phyloP scores from a whole-genome alignment of 75 land plant genomes.

The Picea sitchensis region DNA sequence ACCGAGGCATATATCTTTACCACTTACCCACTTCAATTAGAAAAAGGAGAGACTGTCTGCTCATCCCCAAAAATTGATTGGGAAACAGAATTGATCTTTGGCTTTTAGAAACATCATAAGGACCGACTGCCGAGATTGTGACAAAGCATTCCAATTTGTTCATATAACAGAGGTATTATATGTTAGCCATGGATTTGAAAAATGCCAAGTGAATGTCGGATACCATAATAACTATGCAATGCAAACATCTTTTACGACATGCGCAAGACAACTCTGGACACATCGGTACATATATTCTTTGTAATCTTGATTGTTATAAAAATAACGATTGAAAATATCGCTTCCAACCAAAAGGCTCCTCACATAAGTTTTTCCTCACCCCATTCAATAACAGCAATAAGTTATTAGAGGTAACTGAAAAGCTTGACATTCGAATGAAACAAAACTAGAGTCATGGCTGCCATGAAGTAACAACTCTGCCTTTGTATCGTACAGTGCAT shows the following conservation, averaged over 20 bases:
- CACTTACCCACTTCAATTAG: too few relatives aligned
- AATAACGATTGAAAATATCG: background rate
- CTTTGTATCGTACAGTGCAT: constrained; percentile 8
- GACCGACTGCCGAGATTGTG: too few relatives aligned
- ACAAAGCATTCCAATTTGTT: too few relatives aligned
- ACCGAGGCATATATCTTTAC: too few relatives aligned
- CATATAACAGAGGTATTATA: too few relatives aligned
- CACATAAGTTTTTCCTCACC: background rate
- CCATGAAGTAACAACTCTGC: background rate
- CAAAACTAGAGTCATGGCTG: background rate
- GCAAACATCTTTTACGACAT: background rate
- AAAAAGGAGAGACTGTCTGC: too few relatives aligned
- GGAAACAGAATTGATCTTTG: too few relatives aligned
- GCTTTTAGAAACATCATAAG: too few relatives aligned
- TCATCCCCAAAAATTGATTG: too few relatives aligned
- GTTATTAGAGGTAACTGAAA: background rate
- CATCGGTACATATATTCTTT: background rate
- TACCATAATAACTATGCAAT: background rate
- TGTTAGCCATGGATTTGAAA: too few relatives aligned
- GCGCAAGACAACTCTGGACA: background rate
- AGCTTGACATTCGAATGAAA: background rate
- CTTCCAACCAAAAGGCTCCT: background rate
- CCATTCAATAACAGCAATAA: background rate
- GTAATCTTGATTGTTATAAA: background rate
- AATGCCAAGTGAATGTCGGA: too few relatives aligned